Evolutionary conservation across 495 filamentous ascomycete genomes (phyloP), one percentile per base, ranked within the genome.

Genomic region (Tuber magnatum): DNA sequence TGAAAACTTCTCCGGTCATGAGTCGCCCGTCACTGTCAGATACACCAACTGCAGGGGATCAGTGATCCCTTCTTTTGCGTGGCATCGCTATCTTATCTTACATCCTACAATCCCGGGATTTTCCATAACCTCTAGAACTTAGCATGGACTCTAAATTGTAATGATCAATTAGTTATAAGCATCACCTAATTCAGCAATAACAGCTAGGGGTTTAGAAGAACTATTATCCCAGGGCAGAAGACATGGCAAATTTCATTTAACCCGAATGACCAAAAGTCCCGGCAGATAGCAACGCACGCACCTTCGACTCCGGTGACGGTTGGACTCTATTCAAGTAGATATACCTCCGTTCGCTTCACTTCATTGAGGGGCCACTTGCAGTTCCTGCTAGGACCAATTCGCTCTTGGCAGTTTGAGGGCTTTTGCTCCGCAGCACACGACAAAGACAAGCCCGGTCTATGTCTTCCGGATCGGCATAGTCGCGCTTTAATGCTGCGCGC

Each of bases 381-480:
- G 28, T 3, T 65, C 28, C 28, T 65, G 14, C 56, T 18, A 28
- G 51, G 24, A 28, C 48, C 51, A 65, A 65, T 5, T 35, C 1
- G 32, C 28, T 65, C 56, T 35, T 65, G 32, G 56, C 56, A 35
- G 56, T 18, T 32, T 65, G 56, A 65, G 56, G 28, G 28, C 56
- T 65, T 35, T 65, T 65, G 56, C n/a, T 32, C n/a, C 7, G 10
- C 56, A 35, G 56, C 9, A 35, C 56, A 65, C 56, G 56, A 35
- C 28, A 65, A 65, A 65, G 28, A 18, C 28, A 65, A 32, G 56
- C 12, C 56, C 28, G 32, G 28, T 16, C 28, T 65, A 65, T 35
- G 56, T 65, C 56, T 65, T 65, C 56, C 28, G 32, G 56, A 65
- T 65, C 56, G 56, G 56, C 56, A 65, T 65, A 65, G 56, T 65